Evolutionary conservation across 106 monocot species (phyloP), one percentile per base, ranked within the genome.

Genomic region (Acorus gramineus): DNA sequence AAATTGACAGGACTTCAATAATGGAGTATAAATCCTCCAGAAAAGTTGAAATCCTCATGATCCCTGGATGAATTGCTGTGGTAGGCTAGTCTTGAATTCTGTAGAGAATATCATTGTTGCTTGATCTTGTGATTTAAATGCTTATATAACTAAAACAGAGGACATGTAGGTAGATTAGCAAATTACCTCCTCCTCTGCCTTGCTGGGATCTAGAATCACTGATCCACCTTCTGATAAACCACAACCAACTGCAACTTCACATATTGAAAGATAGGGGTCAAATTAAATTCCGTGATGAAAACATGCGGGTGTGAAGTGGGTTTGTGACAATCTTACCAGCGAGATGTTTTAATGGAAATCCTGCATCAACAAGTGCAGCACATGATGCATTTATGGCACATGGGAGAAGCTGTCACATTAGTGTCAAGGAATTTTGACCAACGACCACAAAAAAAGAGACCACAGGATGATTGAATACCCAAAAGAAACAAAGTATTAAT

Each of bases 371-470:
- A 74, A 98, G 85, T 57, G 98, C 92, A 58, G 85, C 88, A 81
- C 85, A 98, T 8, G 92, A 85, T 73, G 98, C 98, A 86, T 98
- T 98, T 75, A 98, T 86, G 57, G 92, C 92, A 73, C 98, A 98
- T 70, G 98, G 85, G 11, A 98, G 81, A 78, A 98, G 85, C 98
- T 98, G 66, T 4, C 59, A 43, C 48, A 6, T 66, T 62, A 66
- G 28, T 6, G 63, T 93, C 58, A 95, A 95, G 80, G 77, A 78
- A 70, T 11, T 14, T 42, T 43, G 28, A 28, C 28, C 62, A 60
- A 62, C 60, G 4, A 43, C 43, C 42, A 8, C 56, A 69, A 49
- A 42, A 13, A 69, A 63, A 11, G 14, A 8, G 43, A 59, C 4
- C 1, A 2, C 28, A 28, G 28, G 28, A 28, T 28, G 28, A 28